Evolutionary conservation across 2,329 filamentous ascomycete species (phyloP).

Genomic region (Emergomyces pasteurianus): DNA sequence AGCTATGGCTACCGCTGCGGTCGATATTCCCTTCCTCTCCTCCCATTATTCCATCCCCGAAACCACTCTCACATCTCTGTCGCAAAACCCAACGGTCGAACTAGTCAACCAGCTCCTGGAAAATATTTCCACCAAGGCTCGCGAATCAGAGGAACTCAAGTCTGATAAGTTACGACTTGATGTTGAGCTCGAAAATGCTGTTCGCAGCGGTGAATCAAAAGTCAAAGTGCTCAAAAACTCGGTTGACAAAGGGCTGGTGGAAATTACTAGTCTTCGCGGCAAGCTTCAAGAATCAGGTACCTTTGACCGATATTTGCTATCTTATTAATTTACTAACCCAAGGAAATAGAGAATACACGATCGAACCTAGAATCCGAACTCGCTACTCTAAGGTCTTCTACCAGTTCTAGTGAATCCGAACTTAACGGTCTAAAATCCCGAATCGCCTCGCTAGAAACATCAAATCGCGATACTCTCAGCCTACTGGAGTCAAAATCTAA

Average conservation of each 20-base stretch:
- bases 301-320: neutral
- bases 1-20: constrained; percentile 42
- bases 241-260: constrained; percentile 70
- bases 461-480: constrained; percentile 80
- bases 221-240: constrained; percentile 69
- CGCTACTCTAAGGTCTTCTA: constrained; percentile 62
- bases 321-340: constrained; percentile 9
- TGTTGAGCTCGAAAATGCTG: constrained; percentile 84
- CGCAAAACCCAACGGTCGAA: constrained; percentile 56
- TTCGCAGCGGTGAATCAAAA: constrained; percentile 71
- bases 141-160: constrained; percentile 68
- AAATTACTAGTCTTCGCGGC: constrained; percentile 67
- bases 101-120: constrained; percentile 64
- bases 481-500: constrained; percentile 82
- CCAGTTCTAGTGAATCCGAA: constrained; percentile 53
- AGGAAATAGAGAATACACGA: constrained; percentile 55
- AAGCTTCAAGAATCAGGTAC: constrained; percentile 75
- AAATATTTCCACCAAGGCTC: constrained; percentile 65
- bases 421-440: constrained; percentile 67
- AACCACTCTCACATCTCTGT: constrained; percentile 42
- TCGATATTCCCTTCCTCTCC: constrained; percentile 49
- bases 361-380: constrained; percentile 72
- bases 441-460: constrained; percentile 75
- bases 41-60: constrained; percentile 47
- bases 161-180: constrained; percentile 81